Evolutionary conservation across 192 early-diverging fungal species (phyloP), one percentile per base, ranked within the genome.

Genomic region (Rhizophagus clarus): DNA sequence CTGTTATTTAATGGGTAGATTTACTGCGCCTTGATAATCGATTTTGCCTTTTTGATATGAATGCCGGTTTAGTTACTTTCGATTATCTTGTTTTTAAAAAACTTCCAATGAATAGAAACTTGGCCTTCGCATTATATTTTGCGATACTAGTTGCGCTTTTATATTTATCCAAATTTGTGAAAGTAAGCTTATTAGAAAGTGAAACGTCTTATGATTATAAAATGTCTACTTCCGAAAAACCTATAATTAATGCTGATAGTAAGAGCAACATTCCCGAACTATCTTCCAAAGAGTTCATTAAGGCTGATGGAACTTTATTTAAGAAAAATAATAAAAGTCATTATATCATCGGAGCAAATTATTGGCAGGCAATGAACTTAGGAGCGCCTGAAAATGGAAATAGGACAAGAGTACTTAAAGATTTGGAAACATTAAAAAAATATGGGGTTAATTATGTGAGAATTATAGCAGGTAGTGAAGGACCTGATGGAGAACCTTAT

Each of bases 311-410:
- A 12, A 82, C 84, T 1, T 61, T 77, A 1, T 89, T 91, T 14
- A 61, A 64, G 26, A 81, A 74, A 14, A 40, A 85, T 56, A 81
- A 81, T 17, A 63, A 79, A 22, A 61, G 76, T 28, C 86, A 88
- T 67, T 71, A 69, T 15, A 72, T 91, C 3, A 82, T 74, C 5
- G 89, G 90, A 15, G 92, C 92, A 66, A 93, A 93, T 83, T 93
- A 92, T 77, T 93, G 92, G 92, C 89, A 92, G 51, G 92, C 91
- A 15, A 93, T 93, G 92, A 91, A 93, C 83, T 83, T 93, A 28
- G 90, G 87, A 20, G 61, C 73, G 79, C 31, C 37, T 22, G 60
- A 56, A 37, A 85, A 86, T 72, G 86, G 92, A 37, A 78, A 92
- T 80, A 84, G 88, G 40, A 24, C 79, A 2, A 88, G 91, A 1